Base-by-base conservation (phyloP, 2,329 filamentous ascomycete species). In the Rhynchosporium agropyri region DNA sequence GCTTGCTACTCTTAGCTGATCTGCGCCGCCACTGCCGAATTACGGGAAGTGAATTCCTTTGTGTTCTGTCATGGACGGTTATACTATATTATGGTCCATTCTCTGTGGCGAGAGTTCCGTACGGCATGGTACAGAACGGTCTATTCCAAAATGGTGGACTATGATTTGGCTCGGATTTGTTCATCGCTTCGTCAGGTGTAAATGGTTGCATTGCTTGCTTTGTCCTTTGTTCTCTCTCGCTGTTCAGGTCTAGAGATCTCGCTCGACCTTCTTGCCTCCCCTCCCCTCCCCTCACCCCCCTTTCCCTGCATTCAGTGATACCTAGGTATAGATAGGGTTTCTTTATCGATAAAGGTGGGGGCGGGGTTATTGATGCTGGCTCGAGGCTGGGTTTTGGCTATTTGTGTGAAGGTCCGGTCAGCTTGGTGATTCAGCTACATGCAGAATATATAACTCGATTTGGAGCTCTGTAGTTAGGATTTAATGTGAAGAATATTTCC, bases 381-480 rank as follows among this genome's bases (percentile, higher is more conserved):
- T 29, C 29, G 50, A 33, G 29, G 50, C 31, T 31, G n/a, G 31
- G 50, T 40, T 20, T 54, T 36, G 33, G 33, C 26, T 57, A 26
- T 13, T 33, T 29, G 4, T 8, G 7, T 43, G 28, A 26, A 31
- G 43, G n/a, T 36, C 12, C 3, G 20, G 12, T 10, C 29, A 4
- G 42, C 33, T 36, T 36, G 33, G 43, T 57, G 54, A 57, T 46
- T 57, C 54, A 45, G 26, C 54, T 43, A 28, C 42, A 33, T 57
- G 54, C 38, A 57, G 40, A 26, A 46, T 45, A 20, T 31, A 20
- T 28, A 12, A 9, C 8, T 20, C 20, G 20, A 20, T 20, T 20
- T 20, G 9, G 3, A 28, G 9, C 3, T 36, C 20, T 33, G 10
- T 54, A 8, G 31, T 9, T 20, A 40, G n/a, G 28, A 53, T 20